Percentiles rank a stretch among this genome's conserved stretches.
These are phyloP conservation scores for Chlorella ohadii DNA, from an alignment of 139 green algal genomes.

Conservation along the genomic window DNA sequence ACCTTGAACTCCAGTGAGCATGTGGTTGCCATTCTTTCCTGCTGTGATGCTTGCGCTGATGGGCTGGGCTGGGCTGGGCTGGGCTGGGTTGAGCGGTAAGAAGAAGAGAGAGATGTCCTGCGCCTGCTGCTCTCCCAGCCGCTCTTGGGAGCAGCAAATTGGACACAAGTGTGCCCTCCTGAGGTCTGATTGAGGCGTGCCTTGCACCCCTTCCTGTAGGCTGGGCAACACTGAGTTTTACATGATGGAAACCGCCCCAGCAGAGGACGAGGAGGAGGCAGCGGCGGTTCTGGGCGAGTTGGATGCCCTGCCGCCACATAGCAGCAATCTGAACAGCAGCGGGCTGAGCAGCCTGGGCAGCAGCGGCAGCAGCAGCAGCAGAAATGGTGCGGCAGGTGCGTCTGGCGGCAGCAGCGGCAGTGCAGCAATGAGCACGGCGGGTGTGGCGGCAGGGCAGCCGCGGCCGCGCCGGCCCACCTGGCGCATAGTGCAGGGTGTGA, in stretches of 20 bases:
- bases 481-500: conserved; percentile 58
- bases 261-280: not conserved
- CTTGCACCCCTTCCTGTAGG: not conserved
- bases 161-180: too few relatives aligned
- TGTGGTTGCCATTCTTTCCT: too few relatives aligned
- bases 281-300: not conserved
- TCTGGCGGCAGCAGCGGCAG: not conserved
- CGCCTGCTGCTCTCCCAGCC: too few relatives aligned
- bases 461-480: conserved; percentile 52
- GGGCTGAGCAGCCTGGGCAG: not conserved
- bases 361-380: not conserved
- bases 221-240: not conserved
- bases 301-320: not conserved
- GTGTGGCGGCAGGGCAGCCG: too few relatives aligned
- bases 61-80: too few relatives aligned
- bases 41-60: too few relatives aligned
- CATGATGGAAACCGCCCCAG: conserved; percentile 35
- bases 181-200: too few relatives aligned
- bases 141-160: too few relatives aligned
- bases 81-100: too few relatives aligned
- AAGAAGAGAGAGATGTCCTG: too few relatives aligned
- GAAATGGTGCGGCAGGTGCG: not conserved
- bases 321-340: not conserved
- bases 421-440: not conserved
- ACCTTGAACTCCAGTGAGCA: conserved; percentile 57